phyloP scores from a whole-genome alignment of 371 early-diverging fungal species.

The Mucor saturninus region DNA sequence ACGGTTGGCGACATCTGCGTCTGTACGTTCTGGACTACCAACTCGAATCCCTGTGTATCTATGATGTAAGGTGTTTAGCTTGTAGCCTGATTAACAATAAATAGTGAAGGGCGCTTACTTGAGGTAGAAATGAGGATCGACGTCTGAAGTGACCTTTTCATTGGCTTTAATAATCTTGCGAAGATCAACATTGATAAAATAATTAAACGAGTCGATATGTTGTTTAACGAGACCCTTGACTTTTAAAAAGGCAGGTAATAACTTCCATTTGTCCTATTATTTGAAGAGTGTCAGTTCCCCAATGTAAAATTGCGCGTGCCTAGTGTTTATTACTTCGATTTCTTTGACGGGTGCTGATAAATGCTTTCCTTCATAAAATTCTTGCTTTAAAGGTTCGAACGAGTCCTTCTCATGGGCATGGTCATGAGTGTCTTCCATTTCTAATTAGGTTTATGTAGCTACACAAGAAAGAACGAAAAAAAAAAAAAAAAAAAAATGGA shows the following conservation, averaged over 20 bases:
- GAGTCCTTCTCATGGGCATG: conserved; percentile 33
- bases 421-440: conserved; percentile 9
- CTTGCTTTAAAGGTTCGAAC: conserved; percentile 45
- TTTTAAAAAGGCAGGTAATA: conserved; percentile 97
- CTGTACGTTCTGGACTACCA: conserved; percentile 83
- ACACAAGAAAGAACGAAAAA: neutral
- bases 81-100: neutral
- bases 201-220: conserved; percentile 99
- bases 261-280: conserved; percentile 95
- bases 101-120: conserved; percentile 58
- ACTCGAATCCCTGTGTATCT: conserved; percentile 92
- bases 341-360: conserved; percentile 53
- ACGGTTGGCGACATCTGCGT: conserved; percentile 76
- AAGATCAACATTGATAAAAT: conserved; percentile 97
- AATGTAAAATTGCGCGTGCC: neutral
- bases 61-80: conserved; percentile 3
- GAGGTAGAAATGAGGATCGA: conserved; percentile 97
- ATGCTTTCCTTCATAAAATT: conserved; percentile 54
- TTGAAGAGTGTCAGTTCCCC: neutral
- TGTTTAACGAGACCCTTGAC: conserved; percentile 99
- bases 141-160: conserved; percentile 95
- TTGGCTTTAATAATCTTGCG: conserved; percentile 96
- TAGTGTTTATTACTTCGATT: conserved; percentile 40
- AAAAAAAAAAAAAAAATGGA: neutral
- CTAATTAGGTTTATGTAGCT: neutral